Base-by-base conservation (phyloP, 495 filamentous ascomycete species). In the Penicillium antarcticum region DNA sequence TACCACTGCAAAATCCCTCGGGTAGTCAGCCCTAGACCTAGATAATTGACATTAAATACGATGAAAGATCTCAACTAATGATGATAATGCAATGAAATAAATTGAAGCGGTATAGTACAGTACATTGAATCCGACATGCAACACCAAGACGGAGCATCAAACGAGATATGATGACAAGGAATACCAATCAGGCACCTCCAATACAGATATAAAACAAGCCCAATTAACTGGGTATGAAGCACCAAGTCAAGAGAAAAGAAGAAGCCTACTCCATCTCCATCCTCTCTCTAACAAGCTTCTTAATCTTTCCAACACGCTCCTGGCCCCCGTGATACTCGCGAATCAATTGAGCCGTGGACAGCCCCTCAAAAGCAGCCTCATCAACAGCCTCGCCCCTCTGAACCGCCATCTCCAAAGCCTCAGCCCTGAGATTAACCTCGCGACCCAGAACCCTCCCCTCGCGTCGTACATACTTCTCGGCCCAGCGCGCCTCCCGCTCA, bases 381-480 rank as follows among this genome's bases (percentile, higher is more conserved):
- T 43, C 11, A 37, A 42, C 12, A 50, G 23, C 18, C 26, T 33
- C 26, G 32, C 48, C 34, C 12, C 38, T 42, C 16, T 38, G 35
- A 2, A 40, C 45, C 24, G 42, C 47, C 24, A 40, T 36, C 24
- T 46, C 48, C 33, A 31, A 14, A 8, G 8, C 26, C 26, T 29
- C 26, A 29, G 26, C 26, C 0, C 26, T 4, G 5, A 61, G 31
- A 52, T 66, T 48, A 44, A 63, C 36, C 38, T 62, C 51, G 42
- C 51, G 31, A n/a, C 62, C 66, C 21, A 66, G 38, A 34, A 65
- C 54, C 50, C 60, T 68, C 47, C 62, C 61, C 32, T 67, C 70
- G 52, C 75, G 67, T 26, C 82, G 70, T 63, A 73, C 53, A 32
- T 69, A 68, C 65, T 86, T 86, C 1, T 62, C 71, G 8, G 63